Conservation (phyloP, 192 early-diverging fungal genomes). For the Dissophora globulifera region DNA sequence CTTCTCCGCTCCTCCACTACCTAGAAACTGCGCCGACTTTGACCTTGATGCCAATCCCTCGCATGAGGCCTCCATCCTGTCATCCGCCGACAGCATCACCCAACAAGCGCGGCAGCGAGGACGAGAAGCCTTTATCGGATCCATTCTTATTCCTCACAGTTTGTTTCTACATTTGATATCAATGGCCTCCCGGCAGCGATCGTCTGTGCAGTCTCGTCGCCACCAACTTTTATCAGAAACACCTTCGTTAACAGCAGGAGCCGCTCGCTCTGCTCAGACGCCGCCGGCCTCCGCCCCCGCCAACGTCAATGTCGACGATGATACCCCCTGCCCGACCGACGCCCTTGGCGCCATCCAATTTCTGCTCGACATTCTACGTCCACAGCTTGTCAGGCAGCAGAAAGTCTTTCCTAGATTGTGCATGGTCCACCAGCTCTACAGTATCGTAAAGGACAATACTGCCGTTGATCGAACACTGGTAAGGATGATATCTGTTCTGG, state of each 20-base stretch:
- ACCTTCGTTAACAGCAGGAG: too few relatives aligned
- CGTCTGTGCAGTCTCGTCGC: slow-evolving; percentile 17
- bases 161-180: neutral
- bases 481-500: too few relatives aligned
- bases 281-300: too few relatives aligned
- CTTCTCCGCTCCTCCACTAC: neutral
- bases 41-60: neutral
- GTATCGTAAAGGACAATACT: slow-evolving; percentile 52
- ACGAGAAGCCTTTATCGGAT: neutral
- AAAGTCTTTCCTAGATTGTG: slow-evolving; percentile 48
- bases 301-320: too few relatives aligned
- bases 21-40: neutral
- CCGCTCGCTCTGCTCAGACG: too few relatives aligned
- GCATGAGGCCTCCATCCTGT: neutral
- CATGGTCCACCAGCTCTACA: slow-evolving; percentile 60
- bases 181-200: neutral
- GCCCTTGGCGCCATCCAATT: slow-evolving; percentile 23
- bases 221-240: slow-evolving; percentile 19
- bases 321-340: slow-evolving; percentile 8
- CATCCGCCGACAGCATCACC: too few relatives aligned
- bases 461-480: slow-evolving; percentile 58
- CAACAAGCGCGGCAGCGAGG: too few relatives aligned
- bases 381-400: slow-evolving; percentile 19
- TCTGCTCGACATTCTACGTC: slow-evolving; percentile 18
- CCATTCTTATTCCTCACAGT: neutral